phyloP scores from a whole-genome alignment of 768 basidiomycete genomes.

The Hericium erinaceus region DNA sequence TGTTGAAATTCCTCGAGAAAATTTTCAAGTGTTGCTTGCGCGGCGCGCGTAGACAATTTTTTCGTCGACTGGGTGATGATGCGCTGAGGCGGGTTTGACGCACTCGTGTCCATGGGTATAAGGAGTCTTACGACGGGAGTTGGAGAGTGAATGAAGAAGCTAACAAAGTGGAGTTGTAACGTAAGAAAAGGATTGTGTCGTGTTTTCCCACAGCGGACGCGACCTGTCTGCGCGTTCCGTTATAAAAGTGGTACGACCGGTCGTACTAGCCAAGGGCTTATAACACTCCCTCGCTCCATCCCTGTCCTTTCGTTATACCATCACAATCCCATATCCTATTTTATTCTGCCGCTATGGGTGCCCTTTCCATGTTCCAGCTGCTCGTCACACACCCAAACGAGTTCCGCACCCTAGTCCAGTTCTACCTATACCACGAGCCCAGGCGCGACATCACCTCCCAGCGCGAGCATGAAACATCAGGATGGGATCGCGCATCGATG shows the following conservation, averaged over 20 bases:
- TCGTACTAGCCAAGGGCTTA: neutral
- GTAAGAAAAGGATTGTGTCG: too few species aligned
- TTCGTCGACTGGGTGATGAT: slow-evolving; percentile 4
- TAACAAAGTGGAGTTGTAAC: too few species aligned
- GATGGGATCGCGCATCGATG: slow-evolving; percentile 85
- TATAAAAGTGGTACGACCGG: neutral
- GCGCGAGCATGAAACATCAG: slow-evolving; percentile 67
- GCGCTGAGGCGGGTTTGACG: slow-evolving; percentile 14
- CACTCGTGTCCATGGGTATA: slow-evolving; percentile 14
- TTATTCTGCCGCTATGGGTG: slow-evolving; percentile 32
- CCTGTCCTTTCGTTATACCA: neutral
- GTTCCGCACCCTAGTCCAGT: slow-evolving; percentile 76
- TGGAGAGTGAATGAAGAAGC: too few species aligned
- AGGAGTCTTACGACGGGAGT: too few species aligned
- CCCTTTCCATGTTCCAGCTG: slow-evolving; percentile 52
- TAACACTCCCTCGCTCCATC: neutral
- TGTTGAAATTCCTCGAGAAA: slow-evolving; percentile 25
- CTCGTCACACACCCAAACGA: slow-evolving; percentile 76
- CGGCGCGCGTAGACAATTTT: slow-evolving; percentile 18
- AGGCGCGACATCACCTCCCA: slow-evolving; percentile 75
- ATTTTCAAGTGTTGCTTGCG: slow-evolving; percentile 17
- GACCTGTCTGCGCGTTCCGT: too few species aligned
- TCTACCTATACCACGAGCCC: slow-evolving; percentile 71
- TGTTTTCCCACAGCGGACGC: too few species aligned
- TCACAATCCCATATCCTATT: neutral